Percentiles rank a stretch among this genome's conserved stretches.
Conservation (phyloP, 2,329 filamentous ascomycete species). For the Cadophora malorum region DNA sequence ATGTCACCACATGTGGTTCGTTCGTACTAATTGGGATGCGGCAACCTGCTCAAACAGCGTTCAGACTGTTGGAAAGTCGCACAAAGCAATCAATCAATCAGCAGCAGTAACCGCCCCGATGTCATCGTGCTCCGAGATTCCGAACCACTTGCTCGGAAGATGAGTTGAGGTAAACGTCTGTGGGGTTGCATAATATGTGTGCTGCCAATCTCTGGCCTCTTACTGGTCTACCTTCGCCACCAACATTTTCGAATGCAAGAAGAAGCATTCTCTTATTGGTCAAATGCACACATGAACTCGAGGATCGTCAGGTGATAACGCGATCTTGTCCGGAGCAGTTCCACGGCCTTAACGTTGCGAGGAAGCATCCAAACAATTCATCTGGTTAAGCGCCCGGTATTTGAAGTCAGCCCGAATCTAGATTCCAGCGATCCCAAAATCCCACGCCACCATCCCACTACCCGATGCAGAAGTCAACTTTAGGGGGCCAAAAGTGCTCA, state of each 20-base stretch:
- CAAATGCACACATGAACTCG: background rate
- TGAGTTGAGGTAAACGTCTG: background rate
- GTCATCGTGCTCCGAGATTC: background rate
- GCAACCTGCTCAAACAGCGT: background rate
- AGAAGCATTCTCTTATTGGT: background rate
- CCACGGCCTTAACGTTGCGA: too few relatives aligned
- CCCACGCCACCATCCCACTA: constrained; percentile 15
- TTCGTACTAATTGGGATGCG: too few relatives aligned
- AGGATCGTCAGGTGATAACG: background rate
- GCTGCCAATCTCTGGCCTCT: background rate
- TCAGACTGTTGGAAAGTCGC: background rate
- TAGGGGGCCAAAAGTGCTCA: constrained; percentile 6
- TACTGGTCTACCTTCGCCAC: background rate
- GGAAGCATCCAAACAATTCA: constrained; percentile 7
- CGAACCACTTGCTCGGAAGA: constrained; percentile 4
- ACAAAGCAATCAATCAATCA: constrained; percentile 10
- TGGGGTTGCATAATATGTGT: background rate
- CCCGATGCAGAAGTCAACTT: background rate
- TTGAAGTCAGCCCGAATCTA: background rate
- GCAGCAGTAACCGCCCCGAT: constrained; percentile 6
- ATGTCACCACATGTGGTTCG: background rate
- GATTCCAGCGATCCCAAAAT: constrained; percentile 8
- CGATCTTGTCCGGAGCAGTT: background rate
- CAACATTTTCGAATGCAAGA: constrained; percentile 1
- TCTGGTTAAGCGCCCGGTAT: constrained; percentile 14